Base-by-base conservation (phyloP, 345 rosid genomes). In the Sonneratia alba region DNA sequence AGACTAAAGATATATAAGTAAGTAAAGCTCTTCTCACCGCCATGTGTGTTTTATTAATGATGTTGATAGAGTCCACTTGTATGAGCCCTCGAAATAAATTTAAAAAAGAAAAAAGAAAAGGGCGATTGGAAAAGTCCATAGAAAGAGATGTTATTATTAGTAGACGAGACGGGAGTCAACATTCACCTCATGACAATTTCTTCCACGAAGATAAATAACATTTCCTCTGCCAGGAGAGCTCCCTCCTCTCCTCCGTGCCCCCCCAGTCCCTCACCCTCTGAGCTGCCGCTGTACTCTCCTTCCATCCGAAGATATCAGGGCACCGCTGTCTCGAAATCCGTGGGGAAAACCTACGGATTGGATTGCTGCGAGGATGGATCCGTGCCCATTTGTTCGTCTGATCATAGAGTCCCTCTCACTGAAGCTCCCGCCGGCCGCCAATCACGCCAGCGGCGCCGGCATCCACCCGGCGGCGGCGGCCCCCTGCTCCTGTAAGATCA, bases 361-460 rank as follows among this genome's bases (percentile, higher is more conserved):
- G 13, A 48, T 12, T 11, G 53, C 13, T 12, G 4, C 40, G 34
- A 19, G 15, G 8, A 93, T 93, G 98, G 98, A 93, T 84, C 96
- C 97, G 15, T 89, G 97, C 75, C 98, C 96, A 0, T 93, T 91
- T 76, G 88, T 91, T 55, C 89, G 96, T n/a, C 80, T 93, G 56
- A 91, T 86, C 24, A 75, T 90, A 45, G 96, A 93, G 76, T 91
- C 96, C 7, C 76, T 93, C 14, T 88, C 98, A 64, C 76, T 93
- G 0, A 89, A 90, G 71, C 88, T 91, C 22, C 96, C 96, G 21
- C 79, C 70, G 49, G 43, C 73, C n/a, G 74, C 97, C 45, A 82
- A 81, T 74, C 87, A 89, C 4, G 79, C 91, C 72, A 69, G 86
- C 32, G 85, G 91, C 51, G 75, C 85, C 19, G 92, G 91, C 15